These are phyloP conservation scores for Phalaenopsis aphrodite DNA, from an alignment of 106 monocot genomes.

Conservation along the genomic window DNA sequence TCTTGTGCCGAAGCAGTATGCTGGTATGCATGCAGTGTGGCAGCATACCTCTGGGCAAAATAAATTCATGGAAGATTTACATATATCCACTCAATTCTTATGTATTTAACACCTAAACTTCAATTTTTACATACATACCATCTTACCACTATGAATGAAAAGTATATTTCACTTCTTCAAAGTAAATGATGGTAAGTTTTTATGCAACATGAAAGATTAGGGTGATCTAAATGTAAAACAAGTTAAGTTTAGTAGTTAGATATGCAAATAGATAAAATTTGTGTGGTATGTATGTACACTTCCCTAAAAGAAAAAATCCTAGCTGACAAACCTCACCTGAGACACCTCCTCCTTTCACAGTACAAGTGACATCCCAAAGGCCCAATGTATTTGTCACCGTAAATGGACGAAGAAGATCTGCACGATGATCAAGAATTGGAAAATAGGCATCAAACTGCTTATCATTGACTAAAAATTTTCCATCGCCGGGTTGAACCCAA, in stretches of 20 bases:
- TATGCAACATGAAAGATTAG: too few relatives aligned
- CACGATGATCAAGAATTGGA: constrained; percentile 81
- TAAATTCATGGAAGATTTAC: not conserved
- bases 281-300: too few relatives aligned
- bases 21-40: not conserved
- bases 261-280: too few relatives aligned
- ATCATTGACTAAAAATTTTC: constrained; percentile 77
- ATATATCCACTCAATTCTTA: too few relatives aligned
- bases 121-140: too few relatives aligned
- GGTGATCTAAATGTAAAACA: too few relatives aligned
- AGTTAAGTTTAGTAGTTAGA: too few relatives aligned
- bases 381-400: constrained; percentile 78
- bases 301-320: not conserved
- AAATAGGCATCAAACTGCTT: constrained; percentile 90
- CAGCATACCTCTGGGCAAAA: not conserved
- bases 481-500: constrained; percentile 83
- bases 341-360: constrained; percentile 91
- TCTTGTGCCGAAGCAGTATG: not conserved
- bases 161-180: too few relatives aligned
- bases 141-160: too few relatives aligned
- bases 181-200: too few relatives aligned
- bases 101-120: too few relatives aligned
- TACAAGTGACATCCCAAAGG: constrained; percentile 81
- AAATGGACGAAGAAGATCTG: constrained; percentile 83
- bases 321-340: constrained; percentile 43